Base-by-base conservation (phyloP, 305 asterid species). In the Petunia hybrid region DNA sequence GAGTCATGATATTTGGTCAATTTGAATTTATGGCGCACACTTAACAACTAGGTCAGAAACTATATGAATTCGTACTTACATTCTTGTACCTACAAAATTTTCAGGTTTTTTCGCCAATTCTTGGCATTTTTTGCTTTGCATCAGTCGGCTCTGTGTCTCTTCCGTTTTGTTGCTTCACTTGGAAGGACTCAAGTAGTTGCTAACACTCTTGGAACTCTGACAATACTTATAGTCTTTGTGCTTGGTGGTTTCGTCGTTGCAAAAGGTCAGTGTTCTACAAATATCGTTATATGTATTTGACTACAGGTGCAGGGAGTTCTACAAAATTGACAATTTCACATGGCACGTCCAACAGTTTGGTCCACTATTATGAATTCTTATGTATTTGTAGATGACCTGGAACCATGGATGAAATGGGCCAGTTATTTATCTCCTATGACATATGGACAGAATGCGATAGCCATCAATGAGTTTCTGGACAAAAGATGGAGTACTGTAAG, bases 221-320 rank as follows among this genome's bases (percentile, higher is more conserved):
- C 93, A 13, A 81, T 95, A 86, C 92, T 95, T 10, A 10, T 95
- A 82, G 97, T 95, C 76, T 95, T 95, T 82, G 94, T 95, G 70
- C 97, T 94, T 77, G 99, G 98, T 81, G 99, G 99, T 83, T 94
- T 92, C 82, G 91, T 95, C 80, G 85, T 95, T 75, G 91, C 98
- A 13, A 94, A 89, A 92, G 97, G 98, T 94, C 68, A 80, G 94
- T 79, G 38, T 64, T 78, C 2, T 65, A 92, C 67, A 97, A 94
- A 80, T 80, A 22, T 22, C 31, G 31, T 22, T 22, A 22, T 22
- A 22, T 22, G 31, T 22, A 22, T 22, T 22, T 22, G 31, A 22
- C 31, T 22, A 22, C 31, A 22, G 31, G 31, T 22, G 31, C 31
- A 22, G 31, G 31, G 31, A 22, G 31, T 22, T 22, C 48, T 74